Evolutionary conservation across 352 stramenopile genomes (phyloP), one percentile per base, ranked within the genome.

Genomic region (Pythium volutum): DNA sequence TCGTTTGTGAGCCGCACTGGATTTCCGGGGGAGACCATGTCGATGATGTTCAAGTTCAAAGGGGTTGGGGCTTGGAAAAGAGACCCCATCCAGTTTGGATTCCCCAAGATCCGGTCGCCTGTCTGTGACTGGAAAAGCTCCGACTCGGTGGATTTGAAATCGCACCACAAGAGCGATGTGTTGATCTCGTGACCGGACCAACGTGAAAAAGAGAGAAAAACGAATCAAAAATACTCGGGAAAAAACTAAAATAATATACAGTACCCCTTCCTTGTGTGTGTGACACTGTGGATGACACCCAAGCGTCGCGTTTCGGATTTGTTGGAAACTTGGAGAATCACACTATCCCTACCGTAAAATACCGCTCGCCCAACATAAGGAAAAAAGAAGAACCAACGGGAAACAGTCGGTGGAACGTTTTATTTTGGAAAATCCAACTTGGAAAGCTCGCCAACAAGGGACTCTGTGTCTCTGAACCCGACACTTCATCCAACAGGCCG

Each of bases 391-490:
- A 36, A 36, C 31, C 8, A 8, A 6, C 7, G 31, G 31, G 31
- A 36, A 36, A 11, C 31, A 4, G 31, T 36, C 31, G 3, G 14
- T 11, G 31, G 31, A 36, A 36, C 4, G 29, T 33, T 33, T 33
- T 8, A 1, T 36, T 49, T 36, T 57, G 55, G 36, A 48, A 59
- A 57, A 31, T n/a, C n/a, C n/a, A n/a, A n/a, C n/a, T n/a, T n/a
- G n/a, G n/a, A n/a, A n/a, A n/a, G n/a, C n/a, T n/a, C 38, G 20
- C 49, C 58, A 53, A 65, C 58, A 53, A 64, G 45, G 26, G 45
- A 38, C 49, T 18, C 51, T 34, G 20, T 15, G 18, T 15, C 49
- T 6, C 20, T 20, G 12, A 22, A n/a, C 18, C 27, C 12, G 48
- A 23, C 48, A 43, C 16, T 23, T 43, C 14, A 43, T 20, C 14